Evolutionary conservation across 192 early-diverging fungal genomes (phyloP), one percentile per base, ranked within the genome.

Genomic region (Blastocladiella britannica): DNA sequence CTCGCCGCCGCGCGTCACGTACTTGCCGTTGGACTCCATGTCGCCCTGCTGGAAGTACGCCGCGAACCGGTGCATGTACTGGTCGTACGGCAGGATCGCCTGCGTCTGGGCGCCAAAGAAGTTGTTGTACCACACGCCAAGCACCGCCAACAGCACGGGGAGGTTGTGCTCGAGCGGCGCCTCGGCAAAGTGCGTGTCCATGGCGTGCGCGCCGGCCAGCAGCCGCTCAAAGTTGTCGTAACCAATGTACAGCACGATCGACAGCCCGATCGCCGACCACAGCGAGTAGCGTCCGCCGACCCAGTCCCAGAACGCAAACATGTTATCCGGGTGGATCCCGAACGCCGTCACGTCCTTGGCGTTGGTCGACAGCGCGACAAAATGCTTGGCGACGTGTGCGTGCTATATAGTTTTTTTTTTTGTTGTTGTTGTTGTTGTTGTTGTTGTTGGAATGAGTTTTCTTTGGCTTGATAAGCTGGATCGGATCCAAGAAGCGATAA

Each of bases 281-380:
- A 96, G 84, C 30, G 91, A 94, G 75, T 97, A 97, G 57, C 94
- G 85, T 31, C 94, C 94, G 65, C 94, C 94, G 55, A 97, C 87
- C 91, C 92, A 96, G 72, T 96, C 92, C 91, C 91, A 93, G 78
- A 97, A 97, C 70, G 89, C 83, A 81, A 97, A 97, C 94, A 98
- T 98, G 79, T 98, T 98, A 62, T 81, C 73, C n/a, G 81, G 66
- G 68, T 82, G 80, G 60, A 97, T 97, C 55, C 94, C 94, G 66
- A 97, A 97, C 28, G 77, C 83, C 55, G 82, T 77, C 24, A 93
- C 90, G 5, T 71, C 84, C 64, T 82, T 76, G 26, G 81, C 81
- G 80, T 97, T 97, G 62, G 93, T 97, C 12, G 91, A 95, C 53
- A 97, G 76, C 0, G 94, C 92, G 37, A 96, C 89, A 78, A 97